Percentiles rank a stretch among this genome's conserved stretches.
Evolutionary conservation across 257 asterid genomes (phyloP).

Genomic region (Thymus quinquecostatus): DNA sequence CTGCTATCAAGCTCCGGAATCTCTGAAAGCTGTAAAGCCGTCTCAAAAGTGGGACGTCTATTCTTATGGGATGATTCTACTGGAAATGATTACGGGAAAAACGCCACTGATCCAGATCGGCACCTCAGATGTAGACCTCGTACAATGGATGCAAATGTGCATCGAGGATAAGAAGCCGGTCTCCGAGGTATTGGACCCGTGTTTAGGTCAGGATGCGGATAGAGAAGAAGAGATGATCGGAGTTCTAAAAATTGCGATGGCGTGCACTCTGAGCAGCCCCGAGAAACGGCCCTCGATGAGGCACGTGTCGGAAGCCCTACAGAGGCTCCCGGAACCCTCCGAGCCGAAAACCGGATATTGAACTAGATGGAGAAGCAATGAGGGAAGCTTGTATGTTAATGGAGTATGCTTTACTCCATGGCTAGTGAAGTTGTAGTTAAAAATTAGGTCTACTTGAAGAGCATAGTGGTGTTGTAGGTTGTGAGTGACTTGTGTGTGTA

Average conservation of each 20-base stretch:
- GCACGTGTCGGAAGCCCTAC: slow-evolving; percentile 66
- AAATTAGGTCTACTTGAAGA: slow-evolving; percentile 37
- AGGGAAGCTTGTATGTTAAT: too few relatives aligned
- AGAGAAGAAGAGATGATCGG: slow-evolving; percentile 86
- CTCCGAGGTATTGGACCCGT: slow-evolving; percentile 69
- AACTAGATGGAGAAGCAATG: not conserved
- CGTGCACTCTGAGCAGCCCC: slow-evolving; percentile 71
- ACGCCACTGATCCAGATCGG: slow-evolving; percentile 66
- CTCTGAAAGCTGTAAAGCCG: slow-evolving; percentile 73
- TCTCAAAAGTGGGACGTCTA: slow-evolving; percentile 95
- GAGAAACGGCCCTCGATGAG: slow-evolving; percentile 86
- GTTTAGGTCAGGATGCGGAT: slow-evolving; percentile 60
- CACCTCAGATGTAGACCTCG: slow-evolving; percentile 63
- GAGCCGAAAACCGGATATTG: slow-evolving; percentile 19
- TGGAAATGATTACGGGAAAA: slow-evolving; percentile 85
- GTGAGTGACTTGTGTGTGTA: slow-evolving; percentile 33
- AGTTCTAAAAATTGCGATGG: slow-evolving; percentile 82
- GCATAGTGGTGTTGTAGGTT: slow-evolving; percentile 18
- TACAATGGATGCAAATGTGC: slow-evolving; percentile 83
- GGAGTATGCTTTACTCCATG: not conserved
- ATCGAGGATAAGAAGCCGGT: slow-evolving; percentile 92
- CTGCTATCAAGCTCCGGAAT: slow-evolving; percentile 86
- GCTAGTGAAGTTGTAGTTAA: slow-evolving; percentile 27
- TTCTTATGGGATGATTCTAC: slow-evolving; percentile 74
- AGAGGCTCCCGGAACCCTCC: slow-evolving; percentile 45